Evolutionary conservation across 805 yeast genomes (phyloP), one percentile per base, ranked within the genome.

Genomic region (Candida krabiensis): DNA sequence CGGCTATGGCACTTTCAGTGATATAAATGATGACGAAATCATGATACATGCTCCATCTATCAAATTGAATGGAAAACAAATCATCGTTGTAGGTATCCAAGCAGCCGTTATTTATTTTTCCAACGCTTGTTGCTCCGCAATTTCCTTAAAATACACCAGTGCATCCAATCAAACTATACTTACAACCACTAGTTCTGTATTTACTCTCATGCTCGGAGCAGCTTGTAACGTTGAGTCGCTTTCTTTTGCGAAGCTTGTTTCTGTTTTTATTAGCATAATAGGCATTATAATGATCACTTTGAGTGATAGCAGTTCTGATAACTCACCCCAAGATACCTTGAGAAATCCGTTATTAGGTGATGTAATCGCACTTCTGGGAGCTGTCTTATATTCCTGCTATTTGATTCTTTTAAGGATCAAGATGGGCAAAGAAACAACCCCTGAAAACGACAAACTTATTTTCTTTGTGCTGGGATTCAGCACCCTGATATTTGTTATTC

Each of bases 121-220:
- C 4, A 71, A 66, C 49, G 72, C 73, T 39, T 47, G 64, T 8
- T 58, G 64, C 40, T 71, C 62, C 4, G 63, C 73, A 55, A 37
- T 58, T n/a, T 59, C 75, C 3, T 60, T 76, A 30, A 63, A 64
- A 43, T 76, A 64, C 48, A 76, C 82, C 0, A 67, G 76, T 9
- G 77, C 79, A 0, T 70, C 80, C 15, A 75, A 73, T 47, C 75
- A 69, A 46, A 71, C 80, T 0, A 71, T 75, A 8, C 50, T 76
- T 13, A 67, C 77, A 5, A 69, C 80, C 2, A 69, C 78, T 1
- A 67, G 79, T 3, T 70, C 80, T 11, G 62, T 74, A 4, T 76
- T 73, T 50, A 73, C 80, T 0, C 56, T 76, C 24, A 45, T 73
- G 12, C 55, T 74, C 15, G 77, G 80, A 1, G 61, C 56, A 2